Conservation (phyloP, 2,329 filamentous ascomycete genomes). For the Escovopsis sp. region DNA sequence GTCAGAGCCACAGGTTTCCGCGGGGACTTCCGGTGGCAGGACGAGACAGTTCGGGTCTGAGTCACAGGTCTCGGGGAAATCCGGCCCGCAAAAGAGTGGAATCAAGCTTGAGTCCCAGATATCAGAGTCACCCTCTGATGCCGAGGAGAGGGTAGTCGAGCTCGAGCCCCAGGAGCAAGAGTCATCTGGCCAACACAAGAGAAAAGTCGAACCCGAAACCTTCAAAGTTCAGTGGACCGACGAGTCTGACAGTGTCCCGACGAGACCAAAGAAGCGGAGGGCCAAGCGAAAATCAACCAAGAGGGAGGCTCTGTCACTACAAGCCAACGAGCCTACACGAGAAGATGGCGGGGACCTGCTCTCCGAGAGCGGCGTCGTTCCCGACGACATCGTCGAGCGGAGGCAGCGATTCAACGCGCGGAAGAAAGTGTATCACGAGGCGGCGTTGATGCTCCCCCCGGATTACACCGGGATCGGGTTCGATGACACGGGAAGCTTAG, state of each 20-base stretch:
- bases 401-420: constrained; percentile 51
- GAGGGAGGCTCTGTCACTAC: constrained; percentile 13
- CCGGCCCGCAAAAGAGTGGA: too few species aligned
- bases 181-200: constrained; percentile 13
- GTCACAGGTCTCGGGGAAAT: too few species aligned
- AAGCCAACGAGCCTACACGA: constrained; percentile 17
- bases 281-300: constrained; percentile 15
- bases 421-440: constrained; percentile 43
- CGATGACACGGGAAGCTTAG: constrained; percentile 24
- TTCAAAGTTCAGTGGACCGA: constrained; percentile 39
- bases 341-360: constrained; percentile 13
- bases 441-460: constrained; percentile 62
- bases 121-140: too few species aligned
- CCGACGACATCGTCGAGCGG: constrained; percentile 58
- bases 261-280: constrained; percentile 29
- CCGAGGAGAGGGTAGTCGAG: too few species aligned
- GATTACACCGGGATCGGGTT: constrained; percentile 62
- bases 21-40: too few species aligned
- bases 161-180: too few species aligned
- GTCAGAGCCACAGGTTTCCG: constrained; percentile 6
- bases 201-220: constrained; percentile 21
- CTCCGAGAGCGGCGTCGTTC: constrained; percentile 42
- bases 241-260: constrained; percentile 45
- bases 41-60: too few species aligned
- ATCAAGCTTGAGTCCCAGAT: too few species aligned